Evolutionary conservation across 805 yeast species (phyloP).

Genomic region (Hemisphaericaspora nanyangensis): DNA sequence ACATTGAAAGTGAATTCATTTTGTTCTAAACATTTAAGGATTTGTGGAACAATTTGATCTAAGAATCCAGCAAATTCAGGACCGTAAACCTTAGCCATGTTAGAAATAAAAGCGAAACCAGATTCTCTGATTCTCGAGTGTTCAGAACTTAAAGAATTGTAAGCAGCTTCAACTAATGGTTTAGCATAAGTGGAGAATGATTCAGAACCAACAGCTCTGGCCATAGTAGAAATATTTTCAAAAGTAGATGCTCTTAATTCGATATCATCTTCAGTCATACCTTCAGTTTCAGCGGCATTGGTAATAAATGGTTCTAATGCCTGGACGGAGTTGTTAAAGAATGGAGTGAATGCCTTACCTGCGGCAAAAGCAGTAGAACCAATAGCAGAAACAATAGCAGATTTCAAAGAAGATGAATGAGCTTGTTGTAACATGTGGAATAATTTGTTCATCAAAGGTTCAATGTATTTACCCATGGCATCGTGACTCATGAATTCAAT

Average conservation of each 20-base stretch:
- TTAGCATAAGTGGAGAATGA: slow-evolving; percentile 81
- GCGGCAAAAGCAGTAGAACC: slow-evolving; percentile 97
- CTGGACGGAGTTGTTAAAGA: slow-evolving; percentile 75
- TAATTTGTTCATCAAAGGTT: slow-evolving; percentile 85
- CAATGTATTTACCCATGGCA: slow-evolving; percentile 75
- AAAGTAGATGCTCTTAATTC: slow-evolving; percentile 89
- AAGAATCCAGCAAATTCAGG: slow-evolving; percentile 84
- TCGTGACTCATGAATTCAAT: slow-evolving; percentile 89
- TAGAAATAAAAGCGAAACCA: slow-evolving; percentile 88
- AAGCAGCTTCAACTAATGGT: slow-evolving; percentile 85
- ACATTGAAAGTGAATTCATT: slow-evolving; percentile 73
- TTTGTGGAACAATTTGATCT: slow-evolving; percentile 76
- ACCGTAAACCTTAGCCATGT: slow-evolving; percentile 93
- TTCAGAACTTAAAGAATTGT: slow-evolving; percentile 69
- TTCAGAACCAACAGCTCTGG: slow-evolving; percentile 93
- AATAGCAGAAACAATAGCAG: slow-evolving; percentile 88
- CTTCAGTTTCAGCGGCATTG: slow-evolving; percentile 64
- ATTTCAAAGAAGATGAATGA: slow-evolving; percentile 66
- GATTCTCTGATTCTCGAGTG: slow-evolving; percentile 89
- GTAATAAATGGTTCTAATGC: slow-evolving; percentile 78
- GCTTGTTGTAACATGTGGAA: slow-evolving; percentile 79
- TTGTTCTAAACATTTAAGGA: slow-evolving; percentile 78
- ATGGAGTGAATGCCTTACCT: slow-evolving; percentile 83
- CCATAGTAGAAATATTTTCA: slow-evolving; percentile 92
- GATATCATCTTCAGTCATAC: slow-evolving; percentile 81